phyloP scores from a whole-genome alignment of 202 grass and related monocot species.

The Bolboschoenoplectus hybrid region DNA sequence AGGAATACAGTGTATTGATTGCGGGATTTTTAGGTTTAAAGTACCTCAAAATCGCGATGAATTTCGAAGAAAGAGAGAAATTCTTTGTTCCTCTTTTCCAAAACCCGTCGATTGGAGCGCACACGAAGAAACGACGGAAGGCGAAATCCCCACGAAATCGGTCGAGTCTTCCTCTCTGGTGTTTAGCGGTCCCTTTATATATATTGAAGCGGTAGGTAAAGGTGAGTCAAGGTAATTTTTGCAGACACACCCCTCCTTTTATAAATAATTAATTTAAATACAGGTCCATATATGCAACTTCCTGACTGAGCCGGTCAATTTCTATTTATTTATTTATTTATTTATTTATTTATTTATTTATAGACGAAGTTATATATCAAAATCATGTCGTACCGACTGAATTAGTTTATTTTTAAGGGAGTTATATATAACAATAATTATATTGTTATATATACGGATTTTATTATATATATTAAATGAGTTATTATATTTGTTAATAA shows the following conservation, averaged over 20 bases:
- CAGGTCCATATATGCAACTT: no score
- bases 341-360: no score
- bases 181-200: background rate
- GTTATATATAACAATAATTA: no score
- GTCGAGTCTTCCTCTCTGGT: background rate
- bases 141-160: conserved; percentile 26
- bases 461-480: no score
- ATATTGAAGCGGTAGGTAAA: conserved; percentile 21
- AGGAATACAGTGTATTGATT: background rate
- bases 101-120: background rate
- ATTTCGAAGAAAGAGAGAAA: background rate
- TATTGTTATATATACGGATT: no score
- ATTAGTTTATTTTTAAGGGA: no score
- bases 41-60: conserved; percentile 19
- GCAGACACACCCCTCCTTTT: background rate
- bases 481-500: no score
- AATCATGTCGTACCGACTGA: no score
- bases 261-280: no score
- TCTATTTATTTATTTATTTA: no score
- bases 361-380: no score
- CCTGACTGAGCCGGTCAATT: no score
- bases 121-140: conserved; percentile 1
- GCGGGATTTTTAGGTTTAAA: background rate
- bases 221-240: conserved; percentile 1
- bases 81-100: conserved; percentile 32